A percentile compares a stretch with the other conserved stretches of the same genome.
These are phyloP conservation scores for Rhododendron molle DNA, from an alignment of 148 eudicot genomes.

Conservation along the genomic window DNA sequence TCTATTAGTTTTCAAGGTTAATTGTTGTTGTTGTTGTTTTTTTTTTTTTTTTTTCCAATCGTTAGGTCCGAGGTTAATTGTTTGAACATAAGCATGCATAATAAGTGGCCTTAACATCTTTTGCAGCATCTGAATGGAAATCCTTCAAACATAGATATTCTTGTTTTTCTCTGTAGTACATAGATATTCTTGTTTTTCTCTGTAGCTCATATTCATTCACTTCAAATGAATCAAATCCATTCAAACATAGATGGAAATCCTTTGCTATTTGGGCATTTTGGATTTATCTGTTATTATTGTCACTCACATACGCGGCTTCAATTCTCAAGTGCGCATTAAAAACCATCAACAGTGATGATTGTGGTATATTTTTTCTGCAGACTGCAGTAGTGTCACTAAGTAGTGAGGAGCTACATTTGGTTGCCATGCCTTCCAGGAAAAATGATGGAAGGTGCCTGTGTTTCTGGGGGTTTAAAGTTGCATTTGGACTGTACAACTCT, in stretches of 20 bases:
- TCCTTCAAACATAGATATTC: background rate
- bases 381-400: slow-evolving; percentile 69
- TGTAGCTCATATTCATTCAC: background rate
- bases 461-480: slow-evolving; percentile 84
- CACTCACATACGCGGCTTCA: background rate
- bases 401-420: slow-evolving; percentile 81
- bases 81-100: background rate
- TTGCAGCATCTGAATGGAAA: background rate
- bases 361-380: slow-evolving; percentile 29
- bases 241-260: background rate
- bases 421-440: slow-evolving; percentile 82
- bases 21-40: too few relatives aligned
- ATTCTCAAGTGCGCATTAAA: background rate
- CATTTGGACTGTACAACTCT: slow-evolving; percentile 61
- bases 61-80: background rate
- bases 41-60: too few relatives aligned
- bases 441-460: slow-evolving; percentile 41
- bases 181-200: background rate
- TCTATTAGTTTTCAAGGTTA: background rate
- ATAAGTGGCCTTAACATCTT: background rate
- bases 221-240: background rate
- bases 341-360: background rate
- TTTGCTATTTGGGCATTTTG: background rate
- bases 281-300: background rate
- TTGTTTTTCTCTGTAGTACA: background rate